A percentile compares a stretch with the other conserved stretches of the same genome.
phyloP scores from a whole-genome alignment of 306 rosid genomes.

The Spatholobus suberectus region DNA sequence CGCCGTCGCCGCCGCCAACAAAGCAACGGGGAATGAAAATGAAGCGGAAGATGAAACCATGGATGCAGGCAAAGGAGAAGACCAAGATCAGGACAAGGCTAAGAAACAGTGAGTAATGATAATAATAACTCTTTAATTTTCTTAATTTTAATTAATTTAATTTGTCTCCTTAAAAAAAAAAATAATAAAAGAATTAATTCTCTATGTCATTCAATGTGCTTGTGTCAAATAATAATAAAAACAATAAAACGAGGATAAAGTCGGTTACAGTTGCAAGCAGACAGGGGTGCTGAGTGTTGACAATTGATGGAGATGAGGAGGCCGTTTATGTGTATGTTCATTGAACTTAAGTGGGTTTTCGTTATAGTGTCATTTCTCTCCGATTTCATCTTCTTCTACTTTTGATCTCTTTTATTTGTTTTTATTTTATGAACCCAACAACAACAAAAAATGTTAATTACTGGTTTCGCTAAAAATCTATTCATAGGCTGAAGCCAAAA shows the following conservation, averaged over 20 bases:
- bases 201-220: not conserved
- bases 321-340: not conserved
- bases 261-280: constrained; percentile 5
- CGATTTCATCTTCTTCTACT: not conserved
- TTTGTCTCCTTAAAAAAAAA: not conserved
- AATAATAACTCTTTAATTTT: not conserved
- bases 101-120: constrained; percentile 63
- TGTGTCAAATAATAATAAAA: not conserved
- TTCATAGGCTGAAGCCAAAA: constrained; percentile 64
- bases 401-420: not conserved
- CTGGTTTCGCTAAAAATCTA: not conserved
- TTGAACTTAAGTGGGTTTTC: not conserved
- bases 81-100: constrained; percentile 64
- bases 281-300: not conserved
- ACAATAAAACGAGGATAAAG: not conserved
- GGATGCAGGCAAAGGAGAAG: constrained; percentile 36
- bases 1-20: not conserved
- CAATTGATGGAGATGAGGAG: not conserved
- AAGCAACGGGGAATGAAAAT: constrained; percentile 7
- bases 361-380: not conserved
- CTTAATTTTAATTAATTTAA: not conserved
- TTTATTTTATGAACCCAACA: not conserved
- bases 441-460: not conserved
- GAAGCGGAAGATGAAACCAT: constrained; percentile 31
- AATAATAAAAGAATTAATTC: not conserved